Percentiles rank a stretch among this genome's conserved stretches.
Evolutionary conservation across 1,139 yeast genomes (phyloP).

Genomic region (Diutina neorugosa): DNA sequence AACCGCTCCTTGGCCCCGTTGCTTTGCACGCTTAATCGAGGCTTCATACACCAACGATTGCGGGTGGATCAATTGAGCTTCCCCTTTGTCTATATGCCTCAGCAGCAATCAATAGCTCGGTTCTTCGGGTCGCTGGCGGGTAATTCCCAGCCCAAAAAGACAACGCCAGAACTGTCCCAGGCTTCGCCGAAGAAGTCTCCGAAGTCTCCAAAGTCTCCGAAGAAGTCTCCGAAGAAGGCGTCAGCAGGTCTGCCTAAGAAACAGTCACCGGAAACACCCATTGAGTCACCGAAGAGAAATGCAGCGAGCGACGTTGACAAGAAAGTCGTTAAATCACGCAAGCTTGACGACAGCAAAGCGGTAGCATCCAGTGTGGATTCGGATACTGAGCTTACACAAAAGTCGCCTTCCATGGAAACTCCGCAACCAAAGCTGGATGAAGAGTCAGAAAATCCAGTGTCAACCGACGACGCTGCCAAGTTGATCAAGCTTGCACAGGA

Average conservation of each 20-base stretch:
- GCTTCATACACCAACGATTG: not conserved
- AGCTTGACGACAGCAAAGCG: not conserved
- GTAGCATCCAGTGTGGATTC: not conserved
- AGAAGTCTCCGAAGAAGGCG: not conserved
- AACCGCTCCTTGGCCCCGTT: not conserved
- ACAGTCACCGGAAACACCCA: not conserved
- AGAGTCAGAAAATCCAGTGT: not conserved
- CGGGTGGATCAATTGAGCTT: not conserved
- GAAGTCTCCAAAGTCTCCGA: not conserved
- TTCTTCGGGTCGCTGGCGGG: not conserved
- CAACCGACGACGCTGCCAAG: not conserved
- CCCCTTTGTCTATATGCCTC: not conserved
- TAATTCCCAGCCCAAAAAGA: not conserved
- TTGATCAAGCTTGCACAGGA: not conserved
- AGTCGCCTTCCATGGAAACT: not conserved
- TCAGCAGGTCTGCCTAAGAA: not conserved
- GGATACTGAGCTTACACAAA: not conserved
- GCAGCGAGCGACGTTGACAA: not conserved
- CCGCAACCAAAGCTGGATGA: not conserved
- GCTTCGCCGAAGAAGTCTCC: not conserved
- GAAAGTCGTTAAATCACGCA: not conserved
- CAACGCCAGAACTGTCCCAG: not conserved
- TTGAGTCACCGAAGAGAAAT: not conserved
- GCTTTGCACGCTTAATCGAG: not conserved
- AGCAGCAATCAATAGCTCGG: constrained; percentile 2